Evolutionary conservation across 140 eudicot species (phyloP), one percentile per base, ranked within the genome.

Genomic region (Bidens hawaiensis): DNA sequence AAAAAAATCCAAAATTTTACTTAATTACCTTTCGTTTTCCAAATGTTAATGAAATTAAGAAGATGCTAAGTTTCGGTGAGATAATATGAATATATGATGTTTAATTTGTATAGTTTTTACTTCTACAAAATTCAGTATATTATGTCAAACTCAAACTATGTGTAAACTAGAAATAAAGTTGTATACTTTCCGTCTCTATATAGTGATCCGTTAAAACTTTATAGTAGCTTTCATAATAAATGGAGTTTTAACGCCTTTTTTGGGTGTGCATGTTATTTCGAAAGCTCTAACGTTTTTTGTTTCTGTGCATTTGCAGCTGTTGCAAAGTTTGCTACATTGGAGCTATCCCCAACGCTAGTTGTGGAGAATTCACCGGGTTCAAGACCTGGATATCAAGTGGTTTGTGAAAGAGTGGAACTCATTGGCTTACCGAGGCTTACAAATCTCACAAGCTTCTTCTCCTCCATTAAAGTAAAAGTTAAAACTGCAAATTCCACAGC

Each of bases 321-420:
- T 60, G 78, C 73, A 6, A 79, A 75, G 52, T 49, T 66, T 60
- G 60, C 81, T 9, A 69, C 65, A 15, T 67, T 87, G 73, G 73
- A 74, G 57, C 41, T 87, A 19, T 70, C 82, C n/a, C 98, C 98
- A n/a, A 71, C 73, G 23, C 64, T 84, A 59, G 55, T 62, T 28
- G 83, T 87, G 21, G 87, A 76, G 60, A 72, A 72, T 8, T 84
- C 96, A 47, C 98, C 96, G 3, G 96, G 91, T 52, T 57, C 70
- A 23, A 87, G 78, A 80, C 84, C 87, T 17, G 91, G 89, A 36
- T 56, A 69, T 23, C 81, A 74, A 68, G 78, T 82, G 8, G 58
- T 79, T 23, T 89, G 93, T 69, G 89, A 76, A 75, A 82, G 96
- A 67, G 76, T 91, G 40, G 76, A 76, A 64, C 73, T 91, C 19